These are phyloP conservation scores for Boletus insuetus DNA, from an alignment of 768 basidiomycete genomes.

Conservation along the genomic window DNA sequence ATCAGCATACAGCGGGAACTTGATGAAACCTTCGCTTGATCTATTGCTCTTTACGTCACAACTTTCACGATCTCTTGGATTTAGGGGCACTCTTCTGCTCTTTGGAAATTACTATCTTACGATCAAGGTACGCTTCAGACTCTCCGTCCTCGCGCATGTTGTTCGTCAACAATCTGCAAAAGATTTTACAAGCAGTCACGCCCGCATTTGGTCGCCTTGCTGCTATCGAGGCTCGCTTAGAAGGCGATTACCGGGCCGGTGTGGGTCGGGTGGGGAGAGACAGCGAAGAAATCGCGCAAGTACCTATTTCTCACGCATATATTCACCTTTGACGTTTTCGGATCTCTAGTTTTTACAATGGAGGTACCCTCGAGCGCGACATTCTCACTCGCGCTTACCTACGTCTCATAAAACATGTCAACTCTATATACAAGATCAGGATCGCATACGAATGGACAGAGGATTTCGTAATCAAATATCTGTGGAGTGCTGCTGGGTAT, in stretches of 20 bases:
- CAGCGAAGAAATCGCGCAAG: constrained; percentile 89
- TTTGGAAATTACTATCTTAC: constrained; percentile 88
- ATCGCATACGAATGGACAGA: constrained; percentile 95
- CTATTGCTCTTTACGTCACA: constrained; percentile 90
- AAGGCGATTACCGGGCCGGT: constrained; percentile 90
- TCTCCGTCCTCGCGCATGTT: not conserved
- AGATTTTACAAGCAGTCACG: constrained; percentile 78
- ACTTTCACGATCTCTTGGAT: constrained; percentile 80
- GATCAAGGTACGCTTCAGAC: constrained; percentile 37
- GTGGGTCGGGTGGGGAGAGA: constrained; percentile 85
- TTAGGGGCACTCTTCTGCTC: constrained; percentile 77
- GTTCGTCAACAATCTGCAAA: not conserved
- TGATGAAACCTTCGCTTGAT: constrained; percentile 91
- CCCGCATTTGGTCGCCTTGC: constrained; percentile 92
- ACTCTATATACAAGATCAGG: constrained; percentile 91
- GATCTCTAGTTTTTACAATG: constrained; percentile 81
- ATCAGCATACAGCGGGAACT: constrained; percentile 63
- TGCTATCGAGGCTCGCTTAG: constrained; percentile 78
- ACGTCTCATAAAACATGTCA: constrained; percentile 81
- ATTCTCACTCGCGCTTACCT: constrained; percentile 79
- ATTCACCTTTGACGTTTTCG: not conserved
- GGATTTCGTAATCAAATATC: constrained; percentile 94
- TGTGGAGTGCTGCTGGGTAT: constrained; percentile 94
- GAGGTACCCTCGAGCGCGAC: constrained; percentile 76
- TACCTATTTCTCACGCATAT: constrained; percentile 13